Conservation (phyloP, 306 rosid species). For the Lathyrus oleraceus region DNA sequence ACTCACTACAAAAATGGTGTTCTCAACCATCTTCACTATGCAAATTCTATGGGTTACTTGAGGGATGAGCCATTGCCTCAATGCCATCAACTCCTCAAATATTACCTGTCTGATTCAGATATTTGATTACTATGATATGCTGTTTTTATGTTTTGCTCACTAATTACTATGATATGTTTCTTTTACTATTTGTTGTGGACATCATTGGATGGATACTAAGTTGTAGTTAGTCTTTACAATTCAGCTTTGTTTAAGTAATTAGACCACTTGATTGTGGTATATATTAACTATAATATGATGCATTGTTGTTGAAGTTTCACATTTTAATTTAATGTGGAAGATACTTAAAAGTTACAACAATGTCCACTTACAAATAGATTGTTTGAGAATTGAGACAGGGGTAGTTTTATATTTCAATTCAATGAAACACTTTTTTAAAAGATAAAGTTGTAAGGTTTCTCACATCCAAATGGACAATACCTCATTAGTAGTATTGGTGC, state of each 20-base stretch:
- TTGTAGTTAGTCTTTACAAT: background rate
- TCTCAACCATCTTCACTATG: conserved; percentile 43
- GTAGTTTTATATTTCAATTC: no score
- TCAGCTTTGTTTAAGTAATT: background rate
- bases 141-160: conserved; percentile 2
- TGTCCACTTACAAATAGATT: no score
- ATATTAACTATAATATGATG: background rate
- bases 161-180: conserved; percentile 13
- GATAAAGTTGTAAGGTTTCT: no score
- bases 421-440: no score
- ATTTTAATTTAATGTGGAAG: background rate
- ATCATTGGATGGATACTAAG: background rate
- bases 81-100: conserved; percentile 47
- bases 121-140: background rate
- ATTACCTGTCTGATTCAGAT: conserved; percentile 46
- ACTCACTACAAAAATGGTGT: conserved; percentile 59
- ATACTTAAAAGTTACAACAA: no score
- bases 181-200: background rate
- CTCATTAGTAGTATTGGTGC: no score
- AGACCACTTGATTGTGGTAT: background rate
- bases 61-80: conserved; percentile 45
- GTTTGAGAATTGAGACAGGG: no score
- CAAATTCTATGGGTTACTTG: conserved; percentile 68
- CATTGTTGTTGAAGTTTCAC: background rate
- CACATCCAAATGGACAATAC: no score